These are phyloP conservation scores for Boletus mariae DNA, from an alignment of 1,284 basidiomycete species.

Conservation along the genomic window DNA sequence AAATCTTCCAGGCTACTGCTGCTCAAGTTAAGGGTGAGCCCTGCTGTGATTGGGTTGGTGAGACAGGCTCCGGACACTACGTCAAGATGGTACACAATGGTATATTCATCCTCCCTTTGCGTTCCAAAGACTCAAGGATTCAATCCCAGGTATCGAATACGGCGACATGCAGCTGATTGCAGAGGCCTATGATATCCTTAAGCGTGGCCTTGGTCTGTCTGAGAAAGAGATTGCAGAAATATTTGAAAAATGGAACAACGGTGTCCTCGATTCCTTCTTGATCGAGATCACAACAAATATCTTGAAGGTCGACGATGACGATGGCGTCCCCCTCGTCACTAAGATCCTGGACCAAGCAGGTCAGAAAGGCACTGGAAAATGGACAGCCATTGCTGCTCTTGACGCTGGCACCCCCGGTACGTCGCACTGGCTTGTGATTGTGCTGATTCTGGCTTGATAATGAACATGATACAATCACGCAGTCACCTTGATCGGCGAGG, in stretches of 20 bases:
- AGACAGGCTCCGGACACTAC: slow-evolving; percentile 91
- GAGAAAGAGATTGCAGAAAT: slow-evolving; percentile 89
- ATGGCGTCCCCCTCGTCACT: slow-evolving; percentile 84
- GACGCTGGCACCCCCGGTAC: slow-evolving; percentile 88
- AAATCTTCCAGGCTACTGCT: slow-evolving; percentile 98
- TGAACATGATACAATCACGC: slow-evolving; percentile 14
- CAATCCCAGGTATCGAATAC: slow-evolving; percentile 84
- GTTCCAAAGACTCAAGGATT: slow-evolving; percentile 10
- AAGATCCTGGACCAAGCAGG: slow-evolving; percentile 97
- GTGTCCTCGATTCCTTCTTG: slow-evolving; percentile 98
- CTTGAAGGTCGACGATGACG: slow-evolving; percentile 94
- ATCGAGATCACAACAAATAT: slow-evolving; percentile 98
- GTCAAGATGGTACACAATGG: slow-evolving; percentile 99
- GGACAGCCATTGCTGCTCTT: slow-evolving; percentile 98
- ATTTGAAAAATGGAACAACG: slow-evolving; percentile 94
- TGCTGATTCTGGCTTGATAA: slow-evolving; percentile 8
- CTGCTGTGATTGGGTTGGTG: slow-evolving; percentile 99
- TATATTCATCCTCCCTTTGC: slow-evolving; percentile 33
- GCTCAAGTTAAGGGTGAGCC: slow-evolving; percentile 95
- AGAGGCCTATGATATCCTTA: slow-evolving; percentile 98
- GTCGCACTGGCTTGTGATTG: slow-evolving; percentile 23
- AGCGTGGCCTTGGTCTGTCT: slow-evolving; percentile 84
- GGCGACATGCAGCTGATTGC: slow-evolving; percentile 99
- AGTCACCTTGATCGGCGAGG: slow-evolving; percentile 99
- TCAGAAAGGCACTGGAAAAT: slow-evolving; percentile 99